Percentiles rank a stretch among this genome's conserved stretches.
These are phyloP conservation scores for Rhytidiadelphus loreus DNA, from an alignment of 225 moss, liverwort and hornwort genomes.

Conservation along the genomic window DNA sequence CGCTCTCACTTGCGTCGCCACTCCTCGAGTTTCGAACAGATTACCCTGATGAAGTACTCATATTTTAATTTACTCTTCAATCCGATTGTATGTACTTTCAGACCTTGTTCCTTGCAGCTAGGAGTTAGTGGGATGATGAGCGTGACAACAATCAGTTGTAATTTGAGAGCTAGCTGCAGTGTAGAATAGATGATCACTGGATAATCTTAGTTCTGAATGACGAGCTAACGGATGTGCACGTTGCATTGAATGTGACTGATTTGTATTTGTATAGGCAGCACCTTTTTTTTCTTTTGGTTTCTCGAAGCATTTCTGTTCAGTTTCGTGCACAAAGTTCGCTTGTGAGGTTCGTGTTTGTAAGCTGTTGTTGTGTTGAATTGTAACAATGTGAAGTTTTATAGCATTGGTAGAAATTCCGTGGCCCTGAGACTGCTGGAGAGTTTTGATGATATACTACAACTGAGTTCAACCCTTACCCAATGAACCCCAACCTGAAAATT, in stretches of 20 bases:
- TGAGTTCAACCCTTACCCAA: background rate
- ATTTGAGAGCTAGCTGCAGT: background rate
- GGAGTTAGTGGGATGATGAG: background rate
- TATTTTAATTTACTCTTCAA: background rate
- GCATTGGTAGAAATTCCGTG: background rate
- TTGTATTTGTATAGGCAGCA: background rate
- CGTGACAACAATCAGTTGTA: background rate
- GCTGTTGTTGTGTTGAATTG: background rate
- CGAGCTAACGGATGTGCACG: background rate
- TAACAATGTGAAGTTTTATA: too few relatives aligned
- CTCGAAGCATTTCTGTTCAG: background rate
- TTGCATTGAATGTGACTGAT: background rate
- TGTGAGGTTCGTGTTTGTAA: background rate
- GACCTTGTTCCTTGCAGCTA: background rate
- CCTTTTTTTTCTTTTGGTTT: background rate
- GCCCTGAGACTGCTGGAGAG: background rate
- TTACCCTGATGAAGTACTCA: background rate
- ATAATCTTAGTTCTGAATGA: background rate
- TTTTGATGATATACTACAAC: background rate
- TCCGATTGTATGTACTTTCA: background rate
- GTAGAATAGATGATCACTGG: background rate
- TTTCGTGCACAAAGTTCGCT: background rate
- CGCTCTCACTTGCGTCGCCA: slow-evolving; percentile 30
- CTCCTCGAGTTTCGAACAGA: slow-evolving; percentile 2
- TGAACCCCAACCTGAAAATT: background rate